phyloP scores from a whole-genome alignment of 2,329 filamentous ascomycete genomes.

The Fonsecaea pugnacius region DNA sequence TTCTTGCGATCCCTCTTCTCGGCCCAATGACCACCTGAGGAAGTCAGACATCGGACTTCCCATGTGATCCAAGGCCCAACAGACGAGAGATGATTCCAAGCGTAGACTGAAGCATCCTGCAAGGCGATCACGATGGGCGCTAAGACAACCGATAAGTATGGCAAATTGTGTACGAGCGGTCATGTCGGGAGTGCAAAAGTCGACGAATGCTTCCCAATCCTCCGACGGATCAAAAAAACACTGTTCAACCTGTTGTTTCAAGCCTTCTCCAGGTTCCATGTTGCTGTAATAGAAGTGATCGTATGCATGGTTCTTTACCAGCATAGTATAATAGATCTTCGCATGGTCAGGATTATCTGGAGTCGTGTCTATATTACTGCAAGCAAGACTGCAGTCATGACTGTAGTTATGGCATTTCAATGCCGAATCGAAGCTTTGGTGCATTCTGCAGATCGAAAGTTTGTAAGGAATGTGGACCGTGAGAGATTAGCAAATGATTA shows the following conservation, averaged over 20 bases:
- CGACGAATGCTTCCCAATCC: conserved; percentile 7
- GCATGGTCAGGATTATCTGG: not conserved
- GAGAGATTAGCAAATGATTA: not conserved
- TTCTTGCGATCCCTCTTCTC: conserved; percentile 6
- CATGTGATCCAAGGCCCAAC: conserved; percentile 20
- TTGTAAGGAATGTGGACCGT: not conserved
- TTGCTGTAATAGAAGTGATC: not conserved
- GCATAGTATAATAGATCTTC: not conserved
- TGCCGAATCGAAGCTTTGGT: not conserved
- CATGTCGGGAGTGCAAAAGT: not conserved
- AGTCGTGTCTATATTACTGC: not conserved
- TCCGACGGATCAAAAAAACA: not conserved
- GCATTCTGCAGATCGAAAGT: not conserved
- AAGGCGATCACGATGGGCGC: conserved; percentile 16
- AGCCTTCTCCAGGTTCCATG: not conserved
- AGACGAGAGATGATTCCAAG: conserved; percentile 20
- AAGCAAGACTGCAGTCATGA: not conserved
- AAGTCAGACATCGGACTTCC: conserved; percentile 17
- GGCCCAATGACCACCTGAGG: conserved; percentile 22
- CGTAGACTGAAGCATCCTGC: conserved; percentile 4
- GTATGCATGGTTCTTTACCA: not conserved
- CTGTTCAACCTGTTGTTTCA: not conserved
- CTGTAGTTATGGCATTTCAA: not conserved
- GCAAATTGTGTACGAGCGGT: conserved; percentile 10
- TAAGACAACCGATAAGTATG: conserved; percentile 7